Conservation (phyloP, 495 filamentous ascomycete genomes). For the Aspergillus sclerotioniger region DNA sequence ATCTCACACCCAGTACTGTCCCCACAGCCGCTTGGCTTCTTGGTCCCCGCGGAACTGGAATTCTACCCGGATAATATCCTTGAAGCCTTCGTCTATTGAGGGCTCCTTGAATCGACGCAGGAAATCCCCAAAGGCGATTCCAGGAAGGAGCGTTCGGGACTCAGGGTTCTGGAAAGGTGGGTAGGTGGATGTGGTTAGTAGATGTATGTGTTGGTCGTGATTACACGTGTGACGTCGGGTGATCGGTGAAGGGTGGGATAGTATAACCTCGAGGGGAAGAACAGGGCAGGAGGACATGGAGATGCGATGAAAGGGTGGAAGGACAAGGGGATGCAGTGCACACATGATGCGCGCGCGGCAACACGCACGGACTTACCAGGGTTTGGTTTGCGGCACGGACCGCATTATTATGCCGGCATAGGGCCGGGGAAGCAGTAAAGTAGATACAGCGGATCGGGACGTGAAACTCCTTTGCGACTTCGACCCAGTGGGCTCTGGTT, state of each 20-base stretch:
- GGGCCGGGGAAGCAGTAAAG: conserved; percentile 66
- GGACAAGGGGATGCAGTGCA: neutral
- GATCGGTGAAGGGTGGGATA: neutral
- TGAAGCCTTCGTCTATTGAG: conserved; percentile 73
- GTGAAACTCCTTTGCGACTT: conserved; percentile 64
- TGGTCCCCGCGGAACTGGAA: conserved; percentile 65
- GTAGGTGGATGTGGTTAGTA: neutral
- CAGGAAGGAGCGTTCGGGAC: conserved; percentile 67
- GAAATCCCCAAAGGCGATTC: conserved; percentile 76
- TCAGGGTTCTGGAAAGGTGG: conserved; percentile 71
- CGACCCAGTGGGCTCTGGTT: conserved; percentile 70
- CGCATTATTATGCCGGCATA: conserved; percentile 89
- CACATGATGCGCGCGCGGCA: neutral
- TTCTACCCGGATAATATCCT: conserved; percentile 67
- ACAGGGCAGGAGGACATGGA: neutral
- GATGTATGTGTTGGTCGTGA: neutral
- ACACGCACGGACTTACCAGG: conserved; percentile 24
- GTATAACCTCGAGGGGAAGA: neutral
- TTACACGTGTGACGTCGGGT: neutral
- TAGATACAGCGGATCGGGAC: conserved; percentile 83
- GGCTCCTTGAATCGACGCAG: conserved; percentile 68
- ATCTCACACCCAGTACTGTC: conserved; percentile 62
- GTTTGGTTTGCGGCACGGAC: conserved; percentile 69
- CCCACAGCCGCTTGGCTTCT: conserved; percentile 60
- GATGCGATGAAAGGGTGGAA: neutral